Evolutionary conservation across 2,329 filamentous ascomycete species (phyloP).

Genomic region (Colletotrichum noveboracense): DNA sequence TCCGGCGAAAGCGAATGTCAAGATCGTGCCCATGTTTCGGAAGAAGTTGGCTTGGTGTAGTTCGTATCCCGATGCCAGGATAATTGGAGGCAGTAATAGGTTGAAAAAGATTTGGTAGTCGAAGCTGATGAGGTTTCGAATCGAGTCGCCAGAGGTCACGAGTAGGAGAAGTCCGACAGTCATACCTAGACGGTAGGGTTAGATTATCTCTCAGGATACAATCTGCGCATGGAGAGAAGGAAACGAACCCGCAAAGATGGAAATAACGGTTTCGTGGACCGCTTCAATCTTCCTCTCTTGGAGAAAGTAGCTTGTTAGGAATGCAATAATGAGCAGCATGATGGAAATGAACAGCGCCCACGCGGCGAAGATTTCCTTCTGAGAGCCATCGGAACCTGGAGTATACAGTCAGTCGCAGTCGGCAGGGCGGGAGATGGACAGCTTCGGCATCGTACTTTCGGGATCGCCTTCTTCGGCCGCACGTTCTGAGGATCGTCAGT

Average conservation of each 20-base stretch:
- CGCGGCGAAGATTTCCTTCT: slow-evolving; percentile 94
- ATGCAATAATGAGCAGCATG: slow-evolving; percentile 87
- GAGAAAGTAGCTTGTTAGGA: slow-evolving; percentile 96
- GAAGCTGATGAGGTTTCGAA: slow-evolving; percentile 92
- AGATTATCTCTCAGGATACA: background rate
- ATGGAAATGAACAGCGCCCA: slow-evolving; percentile 98
- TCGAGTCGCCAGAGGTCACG: slow-evolving; percentile 79
- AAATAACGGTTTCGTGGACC: slow-evolving; percentile 96
- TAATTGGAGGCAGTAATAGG: slow-evolving; percentile 96
- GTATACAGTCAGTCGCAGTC: slow-evolving; percentile 13
- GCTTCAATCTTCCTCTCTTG: slow-evolving; percentile 97
- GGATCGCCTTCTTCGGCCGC: slow-evolving; percentile 17
- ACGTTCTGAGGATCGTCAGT: slow-evolving; percentile 9
- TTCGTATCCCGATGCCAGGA: slow-evolving; percentile 95
- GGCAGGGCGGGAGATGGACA: background rate
- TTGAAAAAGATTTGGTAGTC: slow-evolving; percentile 99
- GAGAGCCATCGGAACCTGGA: slow-evolving; percentile 35
- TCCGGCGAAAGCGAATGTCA: slow-evolving; percentile 96
- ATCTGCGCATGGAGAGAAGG: background rate
- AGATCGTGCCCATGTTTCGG: slow-evolving; percentile 93
- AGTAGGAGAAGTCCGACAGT: slow-evolving; percentile 89
- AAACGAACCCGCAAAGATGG: slow-evolving; percentile 86
- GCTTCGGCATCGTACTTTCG: slow-evolving; percentile 12
- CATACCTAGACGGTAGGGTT: slow-evolving; percentile 70
- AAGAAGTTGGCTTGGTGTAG: slow-evolving; percentile 99